Conservation (phyloP, 352 stramenopile genomes). For the Globisporangium nodosum region DNA sequence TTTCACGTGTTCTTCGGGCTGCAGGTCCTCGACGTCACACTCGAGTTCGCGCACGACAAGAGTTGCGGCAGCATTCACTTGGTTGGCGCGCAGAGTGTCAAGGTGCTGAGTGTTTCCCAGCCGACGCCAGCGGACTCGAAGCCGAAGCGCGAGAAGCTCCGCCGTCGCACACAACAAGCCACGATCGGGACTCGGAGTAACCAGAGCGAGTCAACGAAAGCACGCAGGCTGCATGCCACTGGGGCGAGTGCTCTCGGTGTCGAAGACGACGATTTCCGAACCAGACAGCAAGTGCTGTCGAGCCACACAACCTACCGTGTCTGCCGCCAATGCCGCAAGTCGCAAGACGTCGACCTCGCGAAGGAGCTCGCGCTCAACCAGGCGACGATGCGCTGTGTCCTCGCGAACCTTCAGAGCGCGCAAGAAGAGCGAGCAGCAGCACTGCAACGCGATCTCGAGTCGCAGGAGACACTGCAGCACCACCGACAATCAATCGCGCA, state of each 20-base stretch:
- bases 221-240: background rate
- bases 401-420: constrained; percentile 21
- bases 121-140: background rate
- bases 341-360: constrained; percentile 24
- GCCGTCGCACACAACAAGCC: background rate
- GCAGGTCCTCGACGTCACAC: constrained; percentile 1
- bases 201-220: background rate
- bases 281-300: background rate
- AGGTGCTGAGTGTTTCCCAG: background rate
- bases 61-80: constrained; percentile 6
- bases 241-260: too few species aligned
- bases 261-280: background rate
- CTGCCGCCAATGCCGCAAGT: constrained; percentile 25
- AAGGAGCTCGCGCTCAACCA: constrained; percentile 28
- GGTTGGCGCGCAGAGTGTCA: constrained; percentile 12
- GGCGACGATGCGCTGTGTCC: constrained; percentile 13
- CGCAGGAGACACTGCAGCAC: background rate
- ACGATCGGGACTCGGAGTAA: background rate
- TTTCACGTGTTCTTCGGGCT: constrained; percentile 13
- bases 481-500: constrained; percentile 5
- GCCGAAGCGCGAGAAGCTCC: background rate
- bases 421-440: constrained; percentile 12
- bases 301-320: constrained; percentile 16
- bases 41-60: constrained; percentile 8
- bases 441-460: background rate